These are phyloP conservation scores for Lactarius tabidus DNA, from an alignment of 768 basidiomycete species.

Conservation along the genomic window DNA sequence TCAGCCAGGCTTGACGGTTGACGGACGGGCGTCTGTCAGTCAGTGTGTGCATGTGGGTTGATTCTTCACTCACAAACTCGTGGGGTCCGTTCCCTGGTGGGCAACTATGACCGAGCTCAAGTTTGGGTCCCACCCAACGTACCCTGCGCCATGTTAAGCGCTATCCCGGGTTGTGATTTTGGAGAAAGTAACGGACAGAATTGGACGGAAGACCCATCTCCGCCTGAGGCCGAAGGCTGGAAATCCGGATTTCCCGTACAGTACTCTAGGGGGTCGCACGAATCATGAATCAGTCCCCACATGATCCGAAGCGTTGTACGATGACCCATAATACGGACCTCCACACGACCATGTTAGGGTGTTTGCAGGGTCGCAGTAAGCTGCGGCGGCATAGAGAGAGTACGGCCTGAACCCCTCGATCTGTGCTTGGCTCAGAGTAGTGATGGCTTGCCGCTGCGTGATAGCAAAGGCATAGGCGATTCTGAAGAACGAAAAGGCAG, in stretches of 20 bases:
- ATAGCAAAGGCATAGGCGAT: neutral
- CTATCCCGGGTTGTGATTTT: constrained; percentile 30
- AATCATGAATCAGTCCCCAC: neutral
- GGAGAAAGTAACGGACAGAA: constrained; percentile 12
- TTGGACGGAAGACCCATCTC: constrained; percentile 4
- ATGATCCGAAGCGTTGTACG: neutral
- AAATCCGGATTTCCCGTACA: constrained; percentile 47
- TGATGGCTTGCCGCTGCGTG: neutral
- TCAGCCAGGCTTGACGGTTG: constrained; percentile 39
- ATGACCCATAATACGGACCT: constrained; percentile 25
- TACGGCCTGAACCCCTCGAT: constrained; percentile 46
- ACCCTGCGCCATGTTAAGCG: constrained; percentile 39
- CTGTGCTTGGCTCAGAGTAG: constrained; percentile 27
- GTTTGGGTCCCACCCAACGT: constrained; percentile 51
- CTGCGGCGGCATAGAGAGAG: constrained; percentile 48
- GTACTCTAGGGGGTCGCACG: constrained; percentile 32
- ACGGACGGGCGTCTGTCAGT: neutral
- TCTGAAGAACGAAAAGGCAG: neutral
- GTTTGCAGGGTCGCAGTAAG: constrained; percentile 42
- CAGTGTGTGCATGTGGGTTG: neutral
- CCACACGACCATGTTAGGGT: constrained; percentile 54
- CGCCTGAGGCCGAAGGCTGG: constrained; percentile 41
- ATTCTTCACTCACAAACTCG: constrained; percentile 40
- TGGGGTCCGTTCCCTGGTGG: constrained; percentile 60
- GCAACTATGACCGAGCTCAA: constrained; percentile 53